Conservation (phyloP, 768 basidiomycete species). For the Wakefieldia striispora region DNA sequence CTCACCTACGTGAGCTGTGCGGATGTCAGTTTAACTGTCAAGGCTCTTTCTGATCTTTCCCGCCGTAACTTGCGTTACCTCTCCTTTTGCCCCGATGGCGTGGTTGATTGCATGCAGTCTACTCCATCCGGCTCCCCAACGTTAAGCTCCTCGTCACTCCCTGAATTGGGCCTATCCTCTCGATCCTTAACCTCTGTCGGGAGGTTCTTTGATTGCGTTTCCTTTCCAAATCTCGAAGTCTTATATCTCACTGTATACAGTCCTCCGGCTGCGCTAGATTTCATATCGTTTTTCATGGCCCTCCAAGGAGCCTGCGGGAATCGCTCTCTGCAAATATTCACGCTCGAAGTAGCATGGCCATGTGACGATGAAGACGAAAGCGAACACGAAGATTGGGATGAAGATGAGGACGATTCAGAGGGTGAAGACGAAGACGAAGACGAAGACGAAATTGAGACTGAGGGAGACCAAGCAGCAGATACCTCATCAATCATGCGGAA, state of each 20-base stretch:
- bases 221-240: background rate
- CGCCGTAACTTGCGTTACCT: too few relatives aligned
- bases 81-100: too few relatives aligned
- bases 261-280: background rate
- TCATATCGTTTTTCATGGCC: constrained; percentile 4
- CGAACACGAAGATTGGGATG: too few relatives aligned
- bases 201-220: constrained; percentile 1
- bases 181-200: background rate
- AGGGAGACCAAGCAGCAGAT: background rate
- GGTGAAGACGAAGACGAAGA: too few relatives aligned
- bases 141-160: constrained; percentile 5
- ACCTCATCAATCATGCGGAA: background rate
- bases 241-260: background rate
- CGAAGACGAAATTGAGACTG: too few relatives aligned
- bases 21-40: background rate
- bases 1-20: background rate
- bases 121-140: background rate
- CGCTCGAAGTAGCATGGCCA: background rate
- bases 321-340: background rate
- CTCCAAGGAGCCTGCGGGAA: background rate
- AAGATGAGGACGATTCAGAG: too few relatives aligned
- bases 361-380: background rate
- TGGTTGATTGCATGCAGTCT: too few relatives aligned
- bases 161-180: background rate
- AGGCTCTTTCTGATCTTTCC: constrained; percentile 6